Evolutionary conservation across 2,329 filamentous ascomycete genomes (phyloP), one percentile per base, ranked within the genome.

Genomic region (Dichotomopilus funicola): DNA sequence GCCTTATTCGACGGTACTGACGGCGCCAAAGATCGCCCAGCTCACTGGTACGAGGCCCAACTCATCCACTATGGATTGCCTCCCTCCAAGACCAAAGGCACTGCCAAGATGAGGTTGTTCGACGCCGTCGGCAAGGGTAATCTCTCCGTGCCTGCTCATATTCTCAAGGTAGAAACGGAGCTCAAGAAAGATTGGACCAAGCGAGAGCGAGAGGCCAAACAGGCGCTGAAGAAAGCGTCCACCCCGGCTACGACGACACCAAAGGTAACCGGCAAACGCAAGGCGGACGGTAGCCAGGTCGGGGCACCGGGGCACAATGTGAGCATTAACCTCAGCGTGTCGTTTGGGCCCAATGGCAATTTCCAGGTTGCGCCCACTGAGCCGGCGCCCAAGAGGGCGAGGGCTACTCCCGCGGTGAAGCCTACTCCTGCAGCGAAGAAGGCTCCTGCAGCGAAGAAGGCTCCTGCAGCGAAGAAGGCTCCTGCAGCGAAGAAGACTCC

Each of bases 41-140:
- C 73, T 1, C 80, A 85, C 59, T 86, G 78, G 78, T 86, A 82
- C 56, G 76, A 82, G 59, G 81, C 82, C 0, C 81, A 86, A 59
- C 73, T 85, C 9, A 67, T 82, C 4, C 83, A 86, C 67, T 86
- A 85, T 67, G 82, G 80, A 1, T 71, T 86, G 0, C 72, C 71
- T 6, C 73, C 75, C 0, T 81, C 79, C 13, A 82, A 81, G 62
- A 74, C 75, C 45, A 85, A 85, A 67, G 75, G 78, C 27, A 75
- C 76, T 0, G 81, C 82, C 8, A 80, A 81, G 54, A 77, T 82
- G 70, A 71, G 82, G 2, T 68, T 87, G 12, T 73, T 78, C n/a
- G 77, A 82, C 59, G 80, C 81, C 6, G 64, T 84, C 56, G 78
- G 76, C 38, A 67, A 67, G 2, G 74, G 73, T 1, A 69, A 67